phyloP scores from a whole-genome alignment of 768 basidiomycete genomes.

The Russula virescens region DNA sequence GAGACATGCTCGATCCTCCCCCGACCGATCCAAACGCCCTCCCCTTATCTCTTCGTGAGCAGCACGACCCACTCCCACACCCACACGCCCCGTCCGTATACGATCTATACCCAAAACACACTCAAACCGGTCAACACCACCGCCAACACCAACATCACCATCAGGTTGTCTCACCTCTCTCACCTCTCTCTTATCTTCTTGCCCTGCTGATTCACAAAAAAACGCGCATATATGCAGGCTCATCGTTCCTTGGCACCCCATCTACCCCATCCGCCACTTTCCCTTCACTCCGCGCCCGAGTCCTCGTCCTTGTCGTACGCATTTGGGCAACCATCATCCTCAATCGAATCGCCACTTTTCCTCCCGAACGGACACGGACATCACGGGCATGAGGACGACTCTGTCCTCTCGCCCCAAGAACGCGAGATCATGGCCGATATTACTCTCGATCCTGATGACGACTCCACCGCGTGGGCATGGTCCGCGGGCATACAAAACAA shows the following conservation, averaged over 20 bases:
- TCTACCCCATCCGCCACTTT: too few species aligned
- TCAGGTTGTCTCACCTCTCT: neutral
- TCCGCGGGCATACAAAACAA: neutral
- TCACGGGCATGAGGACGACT: neutral
- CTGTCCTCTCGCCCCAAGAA: constrained; percentile 15
- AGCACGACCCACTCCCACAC: neutral
- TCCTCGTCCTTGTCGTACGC: too few species aligned
- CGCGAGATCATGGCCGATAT: constrained; percentile 22
- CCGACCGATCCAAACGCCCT: neutral
- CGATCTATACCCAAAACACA: too few species aligned
- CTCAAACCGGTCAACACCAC: too few species aligned
- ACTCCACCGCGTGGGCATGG: constrained; percentile 3
- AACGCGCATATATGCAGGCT: neutral
- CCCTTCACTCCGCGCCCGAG: too few species aligned
- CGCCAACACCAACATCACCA: neutral
- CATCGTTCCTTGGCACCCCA: too few species aligned
- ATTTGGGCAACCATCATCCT: neutral
- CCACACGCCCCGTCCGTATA: too few species aligned
- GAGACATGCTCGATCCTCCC: neutral
- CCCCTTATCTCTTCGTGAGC: neutral
- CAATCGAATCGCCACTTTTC: neutral
- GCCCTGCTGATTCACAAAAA: neutral
- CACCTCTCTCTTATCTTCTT: neutral
- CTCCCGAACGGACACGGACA: neutral
- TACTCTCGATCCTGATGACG: constrained; percentile 17